Base-by-base conservation (phyloP, 352 stramenopile genomes). In the Globisporangium heterothallicum region DNA sequence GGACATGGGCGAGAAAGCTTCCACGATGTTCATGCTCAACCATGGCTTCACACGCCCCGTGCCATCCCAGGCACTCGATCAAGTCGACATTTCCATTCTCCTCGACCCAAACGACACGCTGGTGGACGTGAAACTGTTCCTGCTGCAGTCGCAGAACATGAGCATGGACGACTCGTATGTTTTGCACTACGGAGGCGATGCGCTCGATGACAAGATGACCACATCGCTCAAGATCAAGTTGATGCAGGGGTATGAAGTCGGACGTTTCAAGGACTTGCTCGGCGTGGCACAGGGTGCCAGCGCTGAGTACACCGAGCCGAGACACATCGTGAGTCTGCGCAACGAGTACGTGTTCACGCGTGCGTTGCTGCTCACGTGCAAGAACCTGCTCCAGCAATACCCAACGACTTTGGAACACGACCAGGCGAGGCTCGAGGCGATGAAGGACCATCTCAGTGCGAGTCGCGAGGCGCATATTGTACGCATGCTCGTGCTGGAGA, bases 401-500 rank as follows among this genome's bases (percentile, higher is more conserved):
- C 45, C 53, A 18, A 75, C 71, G 32, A 63, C 46, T 18, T 26
- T 74, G 13, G 66, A 74, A 26, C 41, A 75, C 32, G 70, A 76
- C 44, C 36, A 64, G 26, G 19, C 8, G 6, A 26, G 18, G 14
- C 43, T 76, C 10, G 32, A 36, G 6, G 35, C 41, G 35, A 46
- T 75, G 24, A 18, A 25, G 0, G 22, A 49, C 4, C 27, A 56
- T 2, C 13, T 47, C 4, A 32, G 52, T 6, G 60, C 42, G 26
- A 60, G 42, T 25, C 64, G 62, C 6, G 58, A 55, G 25, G 53
- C 62, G 1, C 63, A 88, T 6, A 63, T 83, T 0, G 49, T 69
- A n/a, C 70, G 66, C 25, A 59, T 64, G 13, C 60, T 88, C 0
- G 52, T 83, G 42, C 58, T 78, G 46, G 77, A 88, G 57, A 88